phyloP scores from a whole-genome alignment of 2,329 filamentous ascomycete species.

The Coleophoma crateriformis region DNA sequence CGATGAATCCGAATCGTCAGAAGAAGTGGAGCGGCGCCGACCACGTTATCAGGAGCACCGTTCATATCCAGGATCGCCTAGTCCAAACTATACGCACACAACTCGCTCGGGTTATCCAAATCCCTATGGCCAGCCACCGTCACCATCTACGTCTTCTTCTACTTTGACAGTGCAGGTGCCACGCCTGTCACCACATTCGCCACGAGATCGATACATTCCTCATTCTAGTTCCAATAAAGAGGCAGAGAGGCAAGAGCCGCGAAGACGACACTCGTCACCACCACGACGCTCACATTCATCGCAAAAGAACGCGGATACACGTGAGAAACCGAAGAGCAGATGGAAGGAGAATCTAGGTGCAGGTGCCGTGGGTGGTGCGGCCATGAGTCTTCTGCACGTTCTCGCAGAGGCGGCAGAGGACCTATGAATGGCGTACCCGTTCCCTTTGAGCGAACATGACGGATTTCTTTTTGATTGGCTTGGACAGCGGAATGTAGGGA shows the following conservation, averaged over 20 bases:
- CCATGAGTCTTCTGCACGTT: slow-evolving; percentile 51
- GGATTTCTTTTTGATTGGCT: background rate
- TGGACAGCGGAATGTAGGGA: background rate
- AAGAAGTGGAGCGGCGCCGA: background rate
- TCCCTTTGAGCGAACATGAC: background rate
- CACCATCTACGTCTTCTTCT: slow-evolving; percentile 4
- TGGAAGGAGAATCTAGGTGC: slow-evolving; percentile 50
- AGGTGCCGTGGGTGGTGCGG: slow-evolving; percentile 55
- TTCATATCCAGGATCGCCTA: slow-evolving; percentile 1
- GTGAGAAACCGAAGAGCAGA: slow-evolving; percentile 32
- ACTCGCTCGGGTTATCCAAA: slow-evolving; percentile 18
- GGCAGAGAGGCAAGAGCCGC: slow-evolving; percentile 4
- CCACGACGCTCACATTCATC: slow-evolving; percentile 8
- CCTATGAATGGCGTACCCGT: slow-evolving; percentile 5
- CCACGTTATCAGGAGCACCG: background rate
- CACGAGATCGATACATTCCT: background rate
- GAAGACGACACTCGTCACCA: background rate
- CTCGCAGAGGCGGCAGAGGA: slow-evolving; percentile 48
- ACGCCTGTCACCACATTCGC: background rate
- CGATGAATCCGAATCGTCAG: slow-evolving; percentile 1
- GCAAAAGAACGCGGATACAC: slow-evolving; percentile 5
- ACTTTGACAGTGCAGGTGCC: background rate
- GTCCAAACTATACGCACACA: background rate
- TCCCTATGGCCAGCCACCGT: slow-evolving; percentile 14
- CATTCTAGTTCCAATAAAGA: slow-evolving; percentile 1